A percentile compares a stretch with the other conserved stretches of the same genome.
Evolutionary conservation across 2,329 filamentous ascomycete species (phyloP).

Genomic region (Ceratocystis diversiconidia): DNA sequence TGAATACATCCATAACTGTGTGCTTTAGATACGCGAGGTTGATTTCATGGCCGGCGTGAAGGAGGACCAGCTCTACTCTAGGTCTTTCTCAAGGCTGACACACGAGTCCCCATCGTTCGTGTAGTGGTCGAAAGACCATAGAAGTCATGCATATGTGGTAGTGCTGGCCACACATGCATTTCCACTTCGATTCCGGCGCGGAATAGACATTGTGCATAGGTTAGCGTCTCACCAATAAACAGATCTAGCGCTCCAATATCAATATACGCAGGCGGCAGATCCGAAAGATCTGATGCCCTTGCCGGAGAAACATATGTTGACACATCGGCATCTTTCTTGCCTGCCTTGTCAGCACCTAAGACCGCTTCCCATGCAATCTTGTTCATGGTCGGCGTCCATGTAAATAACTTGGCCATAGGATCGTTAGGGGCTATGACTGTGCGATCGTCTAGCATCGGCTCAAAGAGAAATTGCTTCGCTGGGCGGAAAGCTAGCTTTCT

Average conservation of each 20-base stretch:
- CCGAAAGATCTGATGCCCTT: constrained; percentile 20
- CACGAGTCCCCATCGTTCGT: constrained; percentile 13
- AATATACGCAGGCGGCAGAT: constrained; percentile 28
- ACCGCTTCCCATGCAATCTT: constrained; percentile 22
- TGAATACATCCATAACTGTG: too few relatives aligned
- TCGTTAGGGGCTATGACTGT: constrained; percentile 17
- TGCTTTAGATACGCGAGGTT: too few relatives aligned
- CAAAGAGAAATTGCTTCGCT: constrained; percentile 24
- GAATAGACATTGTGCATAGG: constrained; percentile 24
- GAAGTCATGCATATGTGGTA: constrained; percentile 25
- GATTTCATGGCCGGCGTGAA: too few relatives aligned
- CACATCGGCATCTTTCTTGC: constrained; percentile 18
- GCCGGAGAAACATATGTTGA: constrained; percentile 21
- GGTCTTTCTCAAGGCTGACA: constrained; percentile 8
- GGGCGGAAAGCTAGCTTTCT: constrained; percentile 21
- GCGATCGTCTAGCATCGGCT: constrained; percentile 27
- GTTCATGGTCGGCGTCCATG: constrained; percentile 20
- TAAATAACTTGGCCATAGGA: constrained; percentile 3
- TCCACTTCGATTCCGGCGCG: constrained; percentile 27
- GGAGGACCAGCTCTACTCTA: background rate
- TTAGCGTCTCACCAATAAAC: constrained; percentile 26
- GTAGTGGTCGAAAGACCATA: constrained; percentile 13
- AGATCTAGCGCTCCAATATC: constrained; percentile 29
- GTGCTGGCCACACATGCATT: constrained; percentile 29
- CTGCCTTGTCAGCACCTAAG: constrained; percentile 19